These are phyloP conservation scores for Salix purpurea DNA, from an alignment of 345 rosid species.

Conservation along the genomic window DNA sequence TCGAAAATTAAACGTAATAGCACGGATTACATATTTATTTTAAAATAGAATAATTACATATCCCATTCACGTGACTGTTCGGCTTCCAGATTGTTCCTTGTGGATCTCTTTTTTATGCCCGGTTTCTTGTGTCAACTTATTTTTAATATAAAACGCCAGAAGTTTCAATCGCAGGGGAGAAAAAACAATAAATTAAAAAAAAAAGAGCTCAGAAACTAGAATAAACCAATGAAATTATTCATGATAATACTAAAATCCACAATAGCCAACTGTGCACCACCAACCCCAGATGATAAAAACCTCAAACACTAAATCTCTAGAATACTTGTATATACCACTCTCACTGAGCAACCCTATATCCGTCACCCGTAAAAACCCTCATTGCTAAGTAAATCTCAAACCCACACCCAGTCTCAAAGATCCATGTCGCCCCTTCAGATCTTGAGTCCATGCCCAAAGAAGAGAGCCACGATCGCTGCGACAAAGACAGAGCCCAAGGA, in stretches of 20 bases:
- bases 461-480: constrained; percentile 36
- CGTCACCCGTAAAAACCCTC: neutral
- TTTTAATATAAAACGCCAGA: too few species aligned
- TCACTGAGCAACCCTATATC: neutral
- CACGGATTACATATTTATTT: neutral
- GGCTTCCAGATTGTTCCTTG: too few species aligned
- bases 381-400: neutral
- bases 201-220: neutral
- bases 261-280: constrained; percentile 1
- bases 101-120: too few species aligned
- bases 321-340: neutral
- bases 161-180: neutral
- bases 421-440: constrained; percentile 32
- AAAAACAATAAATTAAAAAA: neutral
- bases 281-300: neutral
- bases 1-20: neutral
- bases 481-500: constrained; percentile 35
- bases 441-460: constrained; percentile 47
- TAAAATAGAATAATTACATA: neutral
- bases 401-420: neutral
- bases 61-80: neutral
- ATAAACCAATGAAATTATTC: neutral
- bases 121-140: too few species aligned
- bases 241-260: neutral
- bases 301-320: neutral